Evolutionary conservation across 441 rosid genomes (phyloP), one percentile per base, ranked within the genome.

Genomic region (Viola pubescens): DNA sequence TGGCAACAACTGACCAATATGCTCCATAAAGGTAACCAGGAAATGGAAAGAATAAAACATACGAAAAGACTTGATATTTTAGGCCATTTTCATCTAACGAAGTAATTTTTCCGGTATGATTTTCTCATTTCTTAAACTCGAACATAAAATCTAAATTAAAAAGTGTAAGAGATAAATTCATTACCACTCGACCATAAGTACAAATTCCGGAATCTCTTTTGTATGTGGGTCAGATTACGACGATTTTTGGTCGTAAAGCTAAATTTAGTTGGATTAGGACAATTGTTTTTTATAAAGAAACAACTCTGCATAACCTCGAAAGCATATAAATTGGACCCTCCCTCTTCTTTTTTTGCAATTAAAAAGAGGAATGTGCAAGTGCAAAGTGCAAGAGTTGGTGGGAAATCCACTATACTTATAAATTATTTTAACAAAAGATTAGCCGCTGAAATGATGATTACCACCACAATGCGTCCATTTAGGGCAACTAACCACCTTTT

Each of bases 191-290:
- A 9, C 42, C 64, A 39, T 52, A 59, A 70, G 70, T 54, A 60
- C 54, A 44, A 56, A 26, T 26, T 2, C 2, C 34, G 0, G 2
- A 26, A 26, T 26, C 3, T 26, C 34, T 26, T 26, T 26, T 1
- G 3, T 16, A 41, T 58, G 74, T 62, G 85, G 79, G 82, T 68
- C 76, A 58, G 13, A 3, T n/a, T 13, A 56, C 69, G 44, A 53
- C 71, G 60, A 46, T 51, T 74, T 71, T 68, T 65, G 69, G 64
- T 51, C 49, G 50, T 19, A 66, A 77, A 75, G 82, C 58, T 64
- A 64, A 10, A 8, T 61, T 51, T 16, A 59, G 60, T 67, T 52
- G 74, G 78, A 61, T 49, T 40, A 46, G 14, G 57, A 19, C 67
- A 40, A 8, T 0, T 19, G 39, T 43, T 60, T 60, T 59, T 44